Conservation (phyloP, 352 stramenopile species). For the Globisporangium paroecandrum region DNA sequence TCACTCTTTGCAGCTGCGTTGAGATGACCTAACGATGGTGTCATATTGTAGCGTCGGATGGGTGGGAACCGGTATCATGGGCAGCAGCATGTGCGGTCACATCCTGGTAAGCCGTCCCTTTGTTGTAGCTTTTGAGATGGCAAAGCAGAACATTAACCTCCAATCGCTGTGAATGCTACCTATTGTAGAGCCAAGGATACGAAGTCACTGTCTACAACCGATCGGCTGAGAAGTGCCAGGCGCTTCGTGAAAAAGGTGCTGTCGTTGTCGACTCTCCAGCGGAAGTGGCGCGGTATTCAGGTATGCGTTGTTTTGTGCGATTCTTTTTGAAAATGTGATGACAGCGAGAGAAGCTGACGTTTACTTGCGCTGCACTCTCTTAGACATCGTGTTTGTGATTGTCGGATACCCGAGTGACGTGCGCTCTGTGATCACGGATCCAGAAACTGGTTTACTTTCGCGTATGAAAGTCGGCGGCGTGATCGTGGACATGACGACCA, state of each 20-base stretch:
- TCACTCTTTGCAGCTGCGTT: neutral
- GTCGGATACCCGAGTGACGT: conserved; percentile 87
- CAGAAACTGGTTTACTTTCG: conserved; percentile 59
- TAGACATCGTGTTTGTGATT: conserved; percentile 90
- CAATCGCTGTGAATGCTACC: neutral
- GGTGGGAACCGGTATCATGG: conserved; percentile 88
- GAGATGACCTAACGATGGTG: neutral
- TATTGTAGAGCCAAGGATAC: conserved; percentile 69
- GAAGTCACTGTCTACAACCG: conserved; percentile 86
- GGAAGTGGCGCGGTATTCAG: conserved; percentile 74
- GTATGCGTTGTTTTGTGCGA: conserved; percentile 20
- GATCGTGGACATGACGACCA: conserved; percentile 91
- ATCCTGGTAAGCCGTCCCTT: conserved; percentile 55
- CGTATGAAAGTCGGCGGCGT: conserved; percentile 75
- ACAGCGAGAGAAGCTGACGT: neutral
- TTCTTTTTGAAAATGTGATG: conserved; percentile 1
- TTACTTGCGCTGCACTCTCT: neutral
- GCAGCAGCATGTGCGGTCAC: conserved; percentile 85
- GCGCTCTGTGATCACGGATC: conserved; percentile 66
- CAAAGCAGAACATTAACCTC: neutral
- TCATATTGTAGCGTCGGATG: conserved; percentile 59
- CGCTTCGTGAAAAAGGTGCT: conserved; percentile 71
- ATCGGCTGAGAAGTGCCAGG: conserved; percentile 77
- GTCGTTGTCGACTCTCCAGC: conserved; percentile 67
- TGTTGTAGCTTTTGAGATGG: neutral